Conservation (phyloP, 73 alveolate genomes). For the Durusdinium trenchii region DNA sequence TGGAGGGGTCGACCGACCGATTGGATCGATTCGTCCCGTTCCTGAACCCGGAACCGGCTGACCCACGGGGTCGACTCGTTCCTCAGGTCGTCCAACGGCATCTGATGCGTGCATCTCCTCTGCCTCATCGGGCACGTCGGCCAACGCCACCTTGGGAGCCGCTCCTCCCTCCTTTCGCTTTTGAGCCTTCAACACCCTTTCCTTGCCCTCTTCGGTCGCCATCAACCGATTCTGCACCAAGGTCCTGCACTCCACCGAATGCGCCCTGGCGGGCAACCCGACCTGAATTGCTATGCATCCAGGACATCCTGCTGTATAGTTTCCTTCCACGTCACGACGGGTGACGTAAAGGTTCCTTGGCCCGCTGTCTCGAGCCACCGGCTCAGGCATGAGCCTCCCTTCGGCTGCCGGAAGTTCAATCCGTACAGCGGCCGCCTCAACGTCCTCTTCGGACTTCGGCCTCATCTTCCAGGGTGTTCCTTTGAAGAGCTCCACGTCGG, state of each 20-base stretch:
- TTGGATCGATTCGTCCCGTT: too few relatives aligned
- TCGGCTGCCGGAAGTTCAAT: neutral
- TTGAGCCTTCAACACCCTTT: neutral
- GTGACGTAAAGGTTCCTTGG: neutral
- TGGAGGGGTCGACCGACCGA: too few relatives aligned
- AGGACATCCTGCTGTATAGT: conserved; percentile 16
- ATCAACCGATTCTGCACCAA: neutral
- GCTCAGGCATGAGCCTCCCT: conserved; percentile 9
- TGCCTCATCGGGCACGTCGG: neutral
- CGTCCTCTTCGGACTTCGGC: conserved; percentile 3
- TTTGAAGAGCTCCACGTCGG: neutral
- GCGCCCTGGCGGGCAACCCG: neutral
- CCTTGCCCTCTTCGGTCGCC: conserved; percentile 33
- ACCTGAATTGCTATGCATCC: neutral
- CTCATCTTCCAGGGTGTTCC: conserved; percentile 41
- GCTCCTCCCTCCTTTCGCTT: neutral
- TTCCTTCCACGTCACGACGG: neutral
- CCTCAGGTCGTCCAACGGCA: conserved; percentile 1
- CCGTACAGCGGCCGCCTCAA: neutral
- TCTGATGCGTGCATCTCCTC: neutral
- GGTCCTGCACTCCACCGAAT: conserved; percentile 24
- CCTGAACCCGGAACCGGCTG: too few relatives aligned
- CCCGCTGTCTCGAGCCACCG: neutral
- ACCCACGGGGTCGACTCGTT: too few relatives aligned
- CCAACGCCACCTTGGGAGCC: neutral